Base-by-base conservation (phyloP, 2,329 filamentous ascomycete species). In the Scedosporium boydii region DNA sequence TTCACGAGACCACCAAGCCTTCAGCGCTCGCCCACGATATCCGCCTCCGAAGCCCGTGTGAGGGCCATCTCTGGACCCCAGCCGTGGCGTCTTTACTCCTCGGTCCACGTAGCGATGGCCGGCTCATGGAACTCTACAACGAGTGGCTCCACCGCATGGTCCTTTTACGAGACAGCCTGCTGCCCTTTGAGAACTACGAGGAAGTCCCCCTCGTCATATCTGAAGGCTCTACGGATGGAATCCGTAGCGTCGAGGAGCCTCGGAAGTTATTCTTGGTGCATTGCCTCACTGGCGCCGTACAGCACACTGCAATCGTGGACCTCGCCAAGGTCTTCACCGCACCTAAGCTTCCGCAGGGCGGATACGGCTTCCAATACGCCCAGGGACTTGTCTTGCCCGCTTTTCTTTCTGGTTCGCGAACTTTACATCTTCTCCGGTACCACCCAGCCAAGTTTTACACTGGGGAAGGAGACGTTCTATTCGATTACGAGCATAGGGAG, bases 101-200 rank as follows among this genome's bases (percentile, higher is more conserved):
- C 16, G 60, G 60, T 3, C 60, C 60, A 4, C 60, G 60, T 12
- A 62, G 60, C 60, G 42, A 42, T 34, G 29, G 51, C 14, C 61
- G 65, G 23, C 61, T 68, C 18, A 67, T 67, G 64, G 63, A 68
- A 44, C 44, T 68, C 3, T 68, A 63, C 62, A 67, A 68, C 58
- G 67, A 68, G 58, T 68, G 64, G 57, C 63, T 68, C 34, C 67
- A 68, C 53, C 67, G 68, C 46, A 66, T 68, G 62, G 64, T 67
- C 4, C 64, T 68, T 26, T 61, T 68, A 10, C 66, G 66, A 29
- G 66, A 68, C 53, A 58, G 59, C 55, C 62, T 68, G 9, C 63
- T 68, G 12, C 67, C 66, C 12, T 68, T 68, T 59, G 58, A 64
- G 53, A 68, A 68, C 59, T 68, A 65, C 41, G 65, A 64, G n/a